phyloP scores from a whole-genome alignment of 176 grass and related monocot genomes.

The Puya raimondii region DNA sequence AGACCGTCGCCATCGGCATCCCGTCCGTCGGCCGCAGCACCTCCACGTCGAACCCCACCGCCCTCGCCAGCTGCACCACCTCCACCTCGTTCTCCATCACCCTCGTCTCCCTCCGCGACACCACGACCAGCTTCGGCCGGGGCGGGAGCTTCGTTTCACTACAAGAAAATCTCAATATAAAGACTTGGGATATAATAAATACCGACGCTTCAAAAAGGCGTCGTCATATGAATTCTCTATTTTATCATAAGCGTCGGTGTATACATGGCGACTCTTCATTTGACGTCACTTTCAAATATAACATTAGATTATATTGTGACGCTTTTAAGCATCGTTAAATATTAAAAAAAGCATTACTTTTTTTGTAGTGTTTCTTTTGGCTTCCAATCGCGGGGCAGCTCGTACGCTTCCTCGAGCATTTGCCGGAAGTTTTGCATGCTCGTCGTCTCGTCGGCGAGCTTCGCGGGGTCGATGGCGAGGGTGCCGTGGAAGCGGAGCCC shows the following conservation, averaged over 20 bases:
- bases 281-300: too few relatives aligned
- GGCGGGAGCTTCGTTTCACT: neutral
- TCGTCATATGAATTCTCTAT: too few relatives aligned
- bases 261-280: too few relatives aligned
- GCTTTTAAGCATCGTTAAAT: too few relatives aligned
- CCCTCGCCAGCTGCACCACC: slow-evolving; percentile 5
- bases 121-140: slow-evolving; percentile 33
- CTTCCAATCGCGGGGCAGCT: neutral
- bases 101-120: slow-evolving; percentile 47
- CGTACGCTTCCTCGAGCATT: slow-evolving; percentile 31
- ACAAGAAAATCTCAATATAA: too few relatives aligned
- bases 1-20: slow-evolving; percentile 20
- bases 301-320: too few relatives aligned
- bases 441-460: slow-evolving; percentile 28
- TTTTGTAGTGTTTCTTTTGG: too few relatives aligned
- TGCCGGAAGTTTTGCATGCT: slow-evolving; percentile 32
- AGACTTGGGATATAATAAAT: too few relatives aligned
- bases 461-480: slow-evolving; percentile 25
- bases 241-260: too few relatives aligned
- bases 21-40: slow-evolving; percentile 34
- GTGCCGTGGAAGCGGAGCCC: slow-evolving; percentile 52
- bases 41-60: slow-evolving; percentile 44
- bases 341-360: too few relatives aligned
- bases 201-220: too few relatives aligned
- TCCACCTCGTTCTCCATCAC: slow-evolving; percentile 58